Percentiles rank a stretch among this genome's conserved stretches.
Evolutionary conservation across 805 yeast genomes (phyloP).

Genomic region (Dipodascus albidus): DNA sequence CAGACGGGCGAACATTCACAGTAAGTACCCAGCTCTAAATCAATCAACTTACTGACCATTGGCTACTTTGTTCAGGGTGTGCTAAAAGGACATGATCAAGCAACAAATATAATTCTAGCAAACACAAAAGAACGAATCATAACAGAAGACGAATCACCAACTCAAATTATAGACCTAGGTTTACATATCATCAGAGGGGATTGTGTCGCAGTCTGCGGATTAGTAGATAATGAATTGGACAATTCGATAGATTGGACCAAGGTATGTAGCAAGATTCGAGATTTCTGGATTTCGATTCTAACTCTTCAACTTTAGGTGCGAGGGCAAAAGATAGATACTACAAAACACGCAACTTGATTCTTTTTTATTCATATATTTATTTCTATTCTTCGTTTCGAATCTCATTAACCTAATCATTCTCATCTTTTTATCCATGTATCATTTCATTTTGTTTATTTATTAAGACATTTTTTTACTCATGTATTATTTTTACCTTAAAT

Average conservation of each 20-base stretch:
- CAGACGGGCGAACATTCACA: neutral
- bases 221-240: conserved; percentile 23
- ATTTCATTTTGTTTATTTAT: no score
- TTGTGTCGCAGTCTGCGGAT: conserved; percentile 24
- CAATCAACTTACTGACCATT: conserved; percentile 24
- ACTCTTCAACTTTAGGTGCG: no score
- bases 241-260: conserved; percentile 24
- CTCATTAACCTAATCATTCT: neutral
- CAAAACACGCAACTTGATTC: conserved; percentile 14
- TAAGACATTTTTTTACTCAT: no score
- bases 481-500: no score
- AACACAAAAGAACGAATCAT: conserved; percentile 21
- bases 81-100: conserved; percentile 27
- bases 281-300: conserved; percentile 11
- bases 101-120: conserved; percentile 25
- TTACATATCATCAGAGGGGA: conserved; percentile 27
- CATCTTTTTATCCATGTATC: neutral
- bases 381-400: neutral
- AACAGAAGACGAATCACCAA: conserved; percentile 15
- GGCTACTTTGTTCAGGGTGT: no score
- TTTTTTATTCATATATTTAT: conserved; percentile 2
- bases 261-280: no score
- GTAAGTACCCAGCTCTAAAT: conserved; percentile 3
- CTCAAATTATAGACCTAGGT: conserved; percentile 22
- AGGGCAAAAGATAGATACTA: conserved; percentile 11